Base-by-base conservation (phyloP, 306 rosid species). In the Quercus bicolor region DNA sequence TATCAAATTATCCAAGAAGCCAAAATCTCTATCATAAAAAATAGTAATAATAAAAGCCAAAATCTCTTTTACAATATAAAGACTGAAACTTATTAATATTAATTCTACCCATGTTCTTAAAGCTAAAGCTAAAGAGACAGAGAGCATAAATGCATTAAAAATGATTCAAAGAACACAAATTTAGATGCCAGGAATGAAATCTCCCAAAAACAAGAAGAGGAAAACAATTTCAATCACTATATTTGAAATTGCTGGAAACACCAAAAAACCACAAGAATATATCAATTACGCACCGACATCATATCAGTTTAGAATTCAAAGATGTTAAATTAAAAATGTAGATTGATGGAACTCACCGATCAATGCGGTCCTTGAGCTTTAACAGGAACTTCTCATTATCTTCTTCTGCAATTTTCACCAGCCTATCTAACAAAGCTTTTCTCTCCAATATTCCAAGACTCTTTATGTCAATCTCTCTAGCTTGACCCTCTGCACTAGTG, bases 301-400 rank as follows among this genome's bases (percentile, higher is more conserved):
- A 37, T 5, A 26, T 2, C 11, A 26, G 72, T 23, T 48, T 20
- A 29, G 48, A 48, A 31, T 20, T 16, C 55, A 21, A 69, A 34
- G 28, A 57, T 21, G 24, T 45, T 5, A 43, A 70, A 20, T 74
- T 20, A 0, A 33, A 5, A 52, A 60, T 8, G 14, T 24, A 74
- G 31, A 48, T 52, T 26, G n/a, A 48, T 51, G 54, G n/a, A 3
- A 19, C 23, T 56, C 64, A 84, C 87, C 87, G 56, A 18, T 79
- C 79, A 45, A 84, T 43, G 4, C 84, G 81, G 16, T 79, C n/a
- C 43, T 70, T 81, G 28, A 84, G 73, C 61, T 79, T 84, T 56
- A 76, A 16, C 72, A 84, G 33, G 72, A 84, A 84, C 68, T 62
- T 79, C 51, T 76, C 81, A 16, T 84, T 84, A 5, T 84, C 84